Conservation (phyloP, 2,329 filamentous ascomycete genomes). For the Pseudogymnoascus destructans region DNA sequence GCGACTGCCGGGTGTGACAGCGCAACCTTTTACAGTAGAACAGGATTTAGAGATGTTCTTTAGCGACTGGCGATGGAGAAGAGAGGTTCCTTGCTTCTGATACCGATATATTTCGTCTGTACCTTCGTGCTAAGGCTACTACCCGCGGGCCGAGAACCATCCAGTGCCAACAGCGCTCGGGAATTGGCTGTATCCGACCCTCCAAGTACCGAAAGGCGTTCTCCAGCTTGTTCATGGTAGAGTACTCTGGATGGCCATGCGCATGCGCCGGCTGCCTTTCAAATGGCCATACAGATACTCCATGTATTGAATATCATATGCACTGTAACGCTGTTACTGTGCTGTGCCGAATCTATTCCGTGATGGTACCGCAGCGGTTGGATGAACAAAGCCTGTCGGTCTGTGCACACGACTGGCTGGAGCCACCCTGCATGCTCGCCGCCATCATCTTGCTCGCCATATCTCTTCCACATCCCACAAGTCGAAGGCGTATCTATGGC, state of each 20-base stretch:
- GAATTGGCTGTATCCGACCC: slow-evolving; percentile 4
- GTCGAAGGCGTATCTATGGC: neutral
- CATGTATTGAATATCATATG: neutral
- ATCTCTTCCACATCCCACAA: neutral
- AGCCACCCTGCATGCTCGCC: neutral
- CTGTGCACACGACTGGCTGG: slow-evolving; percentile 2
- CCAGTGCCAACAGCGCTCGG: neutral
- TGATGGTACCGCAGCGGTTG: neutral
- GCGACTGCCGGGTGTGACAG: neutral
- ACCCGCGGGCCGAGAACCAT: neutral
- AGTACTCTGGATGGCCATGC: neutral
- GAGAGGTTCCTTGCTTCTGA: neutral
- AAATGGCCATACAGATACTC: neutral
- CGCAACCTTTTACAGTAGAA: neutral
- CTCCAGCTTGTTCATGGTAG: neutral
- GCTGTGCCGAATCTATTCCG: neutral
- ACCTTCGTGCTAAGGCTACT: neutral
- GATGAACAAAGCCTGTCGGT: neutral
- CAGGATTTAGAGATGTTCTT: neutral
- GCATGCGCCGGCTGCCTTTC: neutral
- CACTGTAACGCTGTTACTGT: slow-evolving; percentile 3
- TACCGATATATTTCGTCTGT: neutral
- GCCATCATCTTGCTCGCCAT: neutral
- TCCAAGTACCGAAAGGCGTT: slow-evolving; percentile 6
- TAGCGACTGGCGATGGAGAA: neutral